A percentile compares a stretch with the other conserved stretches of the same genome.
These are phyloP conservation scores for Wallacemonas collosoma DNA, from an alignment of 208 protist species.

Conservation along the genomic window DNA sequence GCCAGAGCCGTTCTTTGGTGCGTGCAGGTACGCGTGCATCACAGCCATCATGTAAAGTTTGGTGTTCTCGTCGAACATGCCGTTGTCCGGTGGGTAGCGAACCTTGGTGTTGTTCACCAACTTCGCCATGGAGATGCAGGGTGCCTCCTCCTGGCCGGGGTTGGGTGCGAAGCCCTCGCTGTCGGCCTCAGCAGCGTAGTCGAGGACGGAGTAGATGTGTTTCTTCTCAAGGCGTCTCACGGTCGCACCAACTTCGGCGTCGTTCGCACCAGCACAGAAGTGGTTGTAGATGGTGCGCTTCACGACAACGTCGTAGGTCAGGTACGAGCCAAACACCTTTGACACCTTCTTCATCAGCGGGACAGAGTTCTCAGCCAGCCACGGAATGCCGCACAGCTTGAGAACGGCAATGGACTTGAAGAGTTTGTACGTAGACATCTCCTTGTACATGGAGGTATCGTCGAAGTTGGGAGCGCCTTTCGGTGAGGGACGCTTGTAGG, in stretches of 20 bases:
- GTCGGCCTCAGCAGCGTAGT: constrained; percentile 95
- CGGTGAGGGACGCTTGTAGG: constrained; percentile 17
- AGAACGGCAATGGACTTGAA: constrained; percentile 77
- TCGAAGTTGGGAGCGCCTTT: constrained; percentile 46
- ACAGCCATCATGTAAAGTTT: constrained; percentile 93
- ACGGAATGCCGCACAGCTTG: constrained; percentile 65
- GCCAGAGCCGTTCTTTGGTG: constrained; percentile 54
- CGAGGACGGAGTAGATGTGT: constrained; percentile 92
- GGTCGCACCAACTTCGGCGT: constrained; percentile 78
- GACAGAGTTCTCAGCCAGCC: constrained; percentile 78
- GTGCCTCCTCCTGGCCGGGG: constrained; percentile 52
- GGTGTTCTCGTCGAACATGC: constrained; percentile 90
- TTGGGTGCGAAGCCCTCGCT: constrained; percentile 64
- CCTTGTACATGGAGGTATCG: constrained; percentile 60
- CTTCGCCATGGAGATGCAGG: constrained; percentile 70
- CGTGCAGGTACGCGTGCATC: constrained; percentile 81
- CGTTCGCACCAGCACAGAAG: constrained; percentile 95
- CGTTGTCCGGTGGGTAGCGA: constrained; percentile 66
- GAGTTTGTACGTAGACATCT: constrained; percentile 72
- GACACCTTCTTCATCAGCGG: constrained; percentile 68
- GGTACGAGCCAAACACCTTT: constrained; percentile 62
- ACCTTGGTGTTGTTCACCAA: constrained; percentile 64
- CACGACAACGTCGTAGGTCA: constrained; percentile 81
- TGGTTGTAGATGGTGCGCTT: constrained; percentile 93
- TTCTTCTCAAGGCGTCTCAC: constrained; percentile 64